Base-by-base conservation (phyloP, 495 filamentous ascomycete species). In the Sphaerosporella brunnea region DNA sequence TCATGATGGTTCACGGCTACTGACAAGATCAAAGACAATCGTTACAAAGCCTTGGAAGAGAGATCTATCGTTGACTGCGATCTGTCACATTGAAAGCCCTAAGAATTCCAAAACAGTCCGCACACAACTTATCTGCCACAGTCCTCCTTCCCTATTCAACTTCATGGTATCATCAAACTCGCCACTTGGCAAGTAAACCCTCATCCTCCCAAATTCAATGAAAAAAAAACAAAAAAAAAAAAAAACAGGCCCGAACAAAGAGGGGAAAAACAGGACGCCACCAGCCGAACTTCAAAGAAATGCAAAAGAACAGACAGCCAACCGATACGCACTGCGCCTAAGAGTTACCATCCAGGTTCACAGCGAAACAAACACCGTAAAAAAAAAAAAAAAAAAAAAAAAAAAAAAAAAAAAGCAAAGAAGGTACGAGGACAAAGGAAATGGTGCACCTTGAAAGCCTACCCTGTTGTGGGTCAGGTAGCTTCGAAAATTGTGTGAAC, bases 131-230 rank as follows among this genome's bases (percentile, higher is more conserved):
- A n/a, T n/a, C n/a, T n/a, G n/a, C n/a, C n/a, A n/a, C n/a, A n/a
- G n/a, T n/a, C n/a, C n/a, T 34, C 30, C 30, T 9, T 9, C 30
- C 30, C 30, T 34, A 9, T n/a, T 34, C 5, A 32, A 32, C 28
- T 32, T 32, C 28, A 32, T 32, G 28, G 28, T 32, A 32, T 32
- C 28, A 13, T 32, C 28, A 13, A 32, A 39, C 36, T 15, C 36
- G 36, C 20, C 25, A 21, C n/a, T 23, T n/a, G n/a, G n/a, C n/a
- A n/a, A 15, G 23, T 5, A 28, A 49, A 26, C n/a, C 47, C 21
- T 43, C 21, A 49, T 30, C 16, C 60, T 61, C 53, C 53, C 10
- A 21, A 48, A 40, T 24, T 13, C 0, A 36, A 40, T 40, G 1
- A 23, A 23, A 36, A 48, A 48, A 48, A 39, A 48, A 30, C 15